Conservation (phyloP, 148 eudicot species). For the Rhododendron ovatum region DNA sequence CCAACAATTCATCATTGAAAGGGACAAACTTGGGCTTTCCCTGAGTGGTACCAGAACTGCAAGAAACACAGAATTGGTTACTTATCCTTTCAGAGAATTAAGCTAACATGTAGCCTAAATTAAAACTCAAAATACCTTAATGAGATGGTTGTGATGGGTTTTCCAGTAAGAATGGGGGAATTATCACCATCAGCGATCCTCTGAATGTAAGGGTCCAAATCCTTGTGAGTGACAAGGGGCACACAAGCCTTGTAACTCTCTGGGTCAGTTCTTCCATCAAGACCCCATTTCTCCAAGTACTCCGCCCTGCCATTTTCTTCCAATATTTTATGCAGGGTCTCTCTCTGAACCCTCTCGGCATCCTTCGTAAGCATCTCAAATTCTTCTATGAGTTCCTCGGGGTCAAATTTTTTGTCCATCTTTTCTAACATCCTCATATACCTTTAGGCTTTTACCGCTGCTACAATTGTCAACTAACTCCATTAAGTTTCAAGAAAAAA, state of each 20-base stretch:
- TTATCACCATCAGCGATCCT: constrained; percentile 64
- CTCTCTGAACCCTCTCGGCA: constrained; percentile 43
- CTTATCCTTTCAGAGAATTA: background rate
- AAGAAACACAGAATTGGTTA: constrained; percentile 7
- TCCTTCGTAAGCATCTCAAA: constrained; percentile 40
- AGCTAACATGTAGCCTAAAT: background rate
- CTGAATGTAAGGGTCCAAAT: constrained; percentile 68
- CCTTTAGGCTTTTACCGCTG: background rate
- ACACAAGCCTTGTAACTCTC: constrained; percentile 64
- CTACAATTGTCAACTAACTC: constrained; percentile 2
- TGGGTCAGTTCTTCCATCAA: constrained; percentile 55
- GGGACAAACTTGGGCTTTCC: constrained; percentile 90
- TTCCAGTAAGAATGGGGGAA: constrained; percentile 60
- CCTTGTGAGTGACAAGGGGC: constrained; percentile 62
- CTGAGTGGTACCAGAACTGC: constrained; percentile 92
- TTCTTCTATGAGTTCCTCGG: constrained; percentile 33
- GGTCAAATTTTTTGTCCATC: constrained; percentile 23
- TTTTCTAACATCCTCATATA: constrained; percentile 27
- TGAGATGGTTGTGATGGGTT: constrained; percentile 67
- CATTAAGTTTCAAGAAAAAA: background rate
- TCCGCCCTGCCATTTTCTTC: constrained; percentile 39
- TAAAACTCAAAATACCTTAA: constrained; percentile 41
- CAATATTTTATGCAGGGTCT: constrained; percentile 37
- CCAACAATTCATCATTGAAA: constrained; percentile 68
- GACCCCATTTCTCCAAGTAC: constrained; percentile 42